Conservation (phyloP, 2,329 filamentous ascomycete genomes). For the Hypomyces perniciosus region DNA sequence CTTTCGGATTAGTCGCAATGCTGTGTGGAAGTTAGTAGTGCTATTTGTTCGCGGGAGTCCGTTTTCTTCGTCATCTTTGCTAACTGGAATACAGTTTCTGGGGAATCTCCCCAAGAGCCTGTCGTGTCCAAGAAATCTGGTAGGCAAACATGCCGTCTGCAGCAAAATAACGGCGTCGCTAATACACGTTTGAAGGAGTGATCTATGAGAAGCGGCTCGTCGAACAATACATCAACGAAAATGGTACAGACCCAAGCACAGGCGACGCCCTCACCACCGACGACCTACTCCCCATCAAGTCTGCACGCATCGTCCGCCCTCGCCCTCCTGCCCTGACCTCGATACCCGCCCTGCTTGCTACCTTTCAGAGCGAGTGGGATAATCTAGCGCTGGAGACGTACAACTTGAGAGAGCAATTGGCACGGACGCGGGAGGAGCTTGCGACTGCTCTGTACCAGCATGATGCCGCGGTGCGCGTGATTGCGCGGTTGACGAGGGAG, state of each 20-base stretch:
- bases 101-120: conserved; percentile 90
- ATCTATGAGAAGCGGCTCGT: conserved; percentile 94
- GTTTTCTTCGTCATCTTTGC: conserved; percentile 6
- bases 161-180: background rate
- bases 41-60: too few species aligned
- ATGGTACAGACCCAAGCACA: conserved; percentile 87
- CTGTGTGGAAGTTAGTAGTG: conserved; percentile 41
- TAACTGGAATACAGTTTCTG: conserved; percentile 62
- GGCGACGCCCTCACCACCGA: conserved; percentile 77
- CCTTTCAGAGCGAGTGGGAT: conserved; percentile 99
- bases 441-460: conserved; percentile 93
- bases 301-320: conserved; percentile 75
- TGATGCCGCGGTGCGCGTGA: conserved; percentile 92
- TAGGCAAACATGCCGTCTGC: conserved; percentile 36
- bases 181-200: conserved; percentile 51
- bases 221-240: conserved; percentile 87
- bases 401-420: conserved; percentile 81
- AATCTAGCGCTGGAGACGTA: conserved; percentile 86
- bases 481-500: conserved; percentile 84
- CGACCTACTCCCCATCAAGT: conserved; percentile 83
- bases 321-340: conserved; percentile 91
- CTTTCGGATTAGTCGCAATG: conserved; percentile 33
- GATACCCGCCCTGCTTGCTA: conserved; percentile 85
- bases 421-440: conserved; percentile 87
- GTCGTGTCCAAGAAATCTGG: conserved; percentile 93